Evolutionary conservation across 1,284 basidiomycete genomes (phyloP).

Genomic region (Trichosporon sp.): DNA sequence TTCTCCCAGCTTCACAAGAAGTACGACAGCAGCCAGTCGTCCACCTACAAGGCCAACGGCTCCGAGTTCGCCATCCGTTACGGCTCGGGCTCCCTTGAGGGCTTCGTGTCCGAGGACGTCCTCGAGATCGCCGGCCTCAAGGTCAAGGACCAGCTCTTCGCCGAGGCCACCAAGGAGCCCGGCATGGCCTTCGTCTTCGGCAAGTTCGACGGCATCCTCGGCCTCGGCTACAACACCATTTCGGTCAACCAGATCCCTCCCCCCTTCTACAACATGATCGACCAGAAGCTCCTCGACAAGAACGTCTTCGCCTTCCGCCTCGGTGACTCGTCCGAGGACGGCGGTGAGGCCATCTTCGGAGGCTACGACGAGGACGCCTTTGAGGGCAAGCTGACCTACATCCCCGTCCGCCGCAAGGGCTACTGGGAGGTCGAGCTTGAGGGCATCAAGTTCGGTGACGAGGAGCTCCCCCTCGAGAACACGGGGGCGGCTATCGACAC

Average conservation of each 20-base stretch:
- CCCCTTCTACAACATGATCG: conserved; percentile 92
- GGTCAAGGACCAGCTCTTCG: conserved; percentile 79
- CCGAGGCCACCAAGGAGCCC: conserved; percentile 93
- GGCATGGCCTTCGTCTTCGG: conserved; percentile 94
- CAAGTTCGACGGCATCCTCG: conserved; percentile 93
- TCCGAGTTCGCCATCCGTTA: conserved; percentile 89
- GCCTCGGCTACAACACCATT: conserved; percentile 93
- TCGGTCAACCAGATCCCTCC: conserved; percentile 85
- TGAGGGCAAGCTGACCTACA: conserved; percentile 77
- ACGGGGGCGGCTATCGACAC: conserved; percentile 93
- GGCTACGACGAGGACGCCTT: conserved; percentile 78
- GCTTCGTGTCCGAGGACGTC: conserved; percentile 83
- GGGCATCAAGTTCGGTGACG: conserved; percentile 76
- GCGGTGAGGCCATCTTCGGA: conserved; percentile 89
- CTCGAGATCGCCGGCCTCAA: conserved; percentile 78
- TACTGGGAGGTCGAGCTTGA: conserved; percentile 98
- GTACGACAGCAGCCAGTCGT: conserved; percentile 79
- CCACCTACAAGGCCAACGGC: conserved; percentile 88
- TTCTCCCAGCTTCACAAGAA: conserved; percentile 59
- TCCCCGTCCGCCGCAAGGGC: conserved; percentile 88
- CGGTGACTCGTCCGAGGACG: conserved; percentile 71
- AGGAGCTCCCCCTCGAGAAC: conserved; percentile 75
- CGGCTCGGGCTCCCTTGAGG: conserved; percentile 95
- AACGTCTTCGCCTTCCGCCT: conserved; percentile 94
- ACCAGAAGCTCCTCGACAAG: conserved; percentile 71